Evolutionary conservation across 169 alveolate species (phyloP), one percentile per base, ranked within the genome.

Genomic region (Plasmodium inui): DNA sequence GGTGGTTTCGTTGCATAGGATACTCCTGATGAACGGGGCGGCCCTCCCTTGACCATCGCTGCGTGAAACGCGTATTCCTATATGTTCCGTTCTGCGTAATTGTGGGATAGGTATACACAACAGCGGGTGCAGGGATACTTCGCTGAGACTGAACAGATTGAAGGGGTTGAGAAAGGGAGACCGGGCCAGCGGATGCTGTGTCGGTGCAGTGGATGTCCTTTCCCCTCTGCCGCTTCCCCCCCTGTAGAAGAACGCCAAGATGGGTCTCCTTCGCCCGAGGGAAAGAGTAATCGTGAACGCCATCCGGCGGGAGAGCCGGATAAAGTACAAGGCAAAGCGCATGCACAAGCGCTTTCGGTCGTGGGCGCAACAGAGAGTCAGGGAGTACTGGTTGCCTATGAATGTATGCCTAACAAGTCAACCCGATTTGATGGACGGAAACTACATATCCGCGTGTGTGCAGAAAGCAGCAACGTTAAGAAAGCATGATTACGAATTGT

Each of bases 391-490:
- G 98, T 61, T 97, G 83, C 98, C 98, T n/a, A 95, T 92, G 94
- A 95, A 95, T 92, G 97, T 96, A 4, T 97, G 97, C 17, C 84
- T 97, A 73, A 96, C 96, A 71, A 93, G 96, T 30, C 97, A 97
- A 26, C 92, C 94, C 28, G 93, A 95, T 34, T 73, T 96, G 67
- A 93, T 97, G 98, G 98, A 96, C 83, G 97, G 97, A 1, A 95
- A 95, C 86, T 86, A 93, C 67, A 53, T 97, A 1, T 84, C 97
- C 1, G 98, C 98, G 1, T 94, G 96, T 50, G 97, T 97, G 14
- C 98, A 97, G 83, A 97, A 97, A 86, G 98, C 98, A 57, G 98
- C 98, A 46, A 94, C 97, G 14, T 79, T 96, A 78, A 95, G 98
- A 86, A 97, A 97, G 50, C 98, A 97, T 84, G 98, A 97, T 78